Evolutionary conservation across 352 stramenopile genomes (phyloP), one percentile per base, ranked within the genome.

Genomic region (Phytophthora ramorum): DNA sequence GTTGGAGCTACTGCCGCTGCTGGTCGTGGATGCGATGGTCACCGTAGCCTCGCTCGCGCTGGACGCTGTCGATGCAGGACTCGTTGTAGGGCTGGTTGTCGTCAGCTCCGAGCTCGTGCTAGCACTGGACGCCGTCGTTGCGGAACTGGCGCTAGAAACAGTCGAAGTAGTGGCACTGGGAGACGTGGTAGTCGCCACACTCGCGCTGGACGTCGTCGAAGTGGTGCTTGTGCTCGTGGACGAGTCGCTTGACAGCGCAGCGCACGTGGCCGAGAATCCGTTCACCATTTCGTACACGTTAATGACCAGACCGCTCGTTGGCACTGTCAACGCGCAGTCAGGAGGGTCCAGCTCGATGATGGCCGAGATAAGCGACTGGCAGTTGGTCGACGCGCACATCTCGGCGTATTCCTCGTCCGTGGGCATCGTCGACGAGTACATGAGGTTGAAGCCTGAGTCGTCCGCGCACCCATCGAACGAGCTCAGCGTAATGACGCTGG

Each of bases 271-370:
- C 16, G 48, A 43, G 37, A 64, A 66, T 2, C 37, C 37, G 37
- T 37, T 59, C 19, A 37, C 58, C 35, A 58, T 34, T 10, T 47
- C 22, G 34, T 64, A 56, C 10, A 64, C 46, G 45, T 64, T 64
- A 6, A 64, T 57, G 2, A 37, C 53, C 12, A 61, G 41, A 26
- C 41, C 53, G 17, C 56, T 61, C 7, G 53, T 61, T 9, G 53
- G 45, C 17, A 64, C 43, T 1, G 45, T 49, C 1, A 64, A 45
- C 10, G 13, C 44, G 37, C 56, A 64, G 24, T 64, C 45, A 13
- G 56, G 47, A 20, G 56, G 56, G 45, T 64, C 22, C 1, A 64
- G 56, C 44, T 10, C 26, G 19, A 57, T 30, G 20, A 64, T 32
- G 1, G 30, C 28, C 16, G 30, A 26, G 28, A 64, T 40, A 7